A percentile compares a stretch with the other conserved stretches of the same genome.
phyloP scores from a whole-genome alignment of 2,329 filamentous ascomycete genomes.

The Phialocephala sp. region DNA sequence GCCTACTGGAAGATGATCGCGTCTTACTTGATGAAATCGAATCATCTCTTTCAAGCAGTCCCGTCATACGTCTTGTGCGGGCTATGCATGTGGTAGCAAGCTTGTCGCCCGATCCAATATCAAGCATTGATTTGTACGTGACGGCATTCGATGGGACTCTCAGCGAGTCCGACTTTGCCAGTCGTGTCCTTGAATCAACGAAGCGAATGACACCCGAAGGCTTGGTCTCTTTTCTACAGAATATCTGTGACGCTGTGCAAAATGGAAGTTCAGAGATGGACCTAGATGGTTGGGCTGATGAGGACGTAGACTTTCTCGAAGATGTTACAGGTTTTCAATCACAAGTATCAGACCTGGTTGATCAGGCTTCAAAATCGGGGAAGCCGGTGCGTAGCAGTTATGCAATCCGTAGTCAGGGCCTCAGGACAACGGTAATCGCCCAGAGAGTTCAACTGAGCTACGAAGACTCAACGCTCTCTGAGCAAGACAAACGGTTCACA shows the following conservation, averaged over 20 bases:
- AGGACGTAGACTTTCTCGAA: constrained; percentile 32
- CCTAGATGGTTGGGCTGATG: constrained; percentile 40
- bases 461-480: constrained; percentile 72
- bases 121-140: constrained; percentile 60
- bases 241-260: constrained; percentile 45
- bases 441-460: constrained; percentile 82
- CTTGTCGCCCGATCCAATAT: constrained; percentile 24
- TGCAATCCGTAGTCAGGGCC: constrained; percentile 70
- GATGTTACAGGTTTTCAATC: constrained; percentile 45
- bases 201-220: constrained; percentile 64
- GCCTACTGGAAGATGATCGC: constrained; percentile 64
- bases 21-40: constrained; percentile 55
- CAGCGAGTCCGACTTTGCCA: constrained; percentile 58
- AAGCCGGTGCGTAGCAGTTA: constrained; percentile 74
- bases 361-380: constrained; percentile 51
- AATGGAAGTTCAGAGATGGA: constrained; percentile 34
- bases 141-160: constrained; percentile 61
- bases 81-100: constrained; percentile 53
- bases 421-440: constrained; percentile 79
- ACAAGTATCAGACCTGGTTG: constrained; percentile 54
- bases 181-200: constrained; percentile 51
- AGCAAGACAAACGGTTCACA: constrained; percentile 74
- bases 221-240: constrained; percentile 49
- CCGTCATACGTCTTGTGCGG: constrained; percentile 52
- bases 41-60: constrained; percentile 44